Conservation (phyloP, 306 rosid species). For the Trifolium dubium region DNA sequence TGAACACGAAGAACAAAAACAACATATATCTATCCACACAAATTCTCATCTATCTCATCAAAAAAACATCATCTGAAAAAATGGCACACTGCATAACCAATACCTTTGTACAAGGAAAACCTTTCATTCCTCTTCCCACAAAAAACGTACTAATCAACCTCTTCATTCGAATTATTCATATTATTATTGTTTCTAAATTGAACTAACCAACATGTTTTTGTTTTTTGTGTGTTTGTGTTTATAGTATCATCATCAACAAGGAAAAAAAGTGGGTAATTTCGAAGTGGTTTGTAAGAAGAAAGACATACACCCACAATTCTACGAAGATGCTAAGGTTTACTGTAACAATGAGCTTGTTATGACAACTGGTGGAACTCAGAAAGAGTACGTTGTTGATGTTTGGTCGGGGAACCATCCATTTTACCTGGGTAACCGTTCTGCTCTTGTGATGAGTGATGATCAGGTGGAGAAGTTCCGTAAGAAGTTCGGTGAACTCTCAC, state of each 20-base stretch:
- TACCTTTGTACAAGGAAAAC: slow-evolving; percentile 55
- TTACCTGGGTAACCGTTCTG: slow-evolving; percentile 84
- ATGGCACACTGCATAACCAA: slow-evolving; percentile 72
- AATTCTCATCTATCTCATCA: slow-evolving; percentile 41
- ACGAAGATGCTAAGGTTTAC: slow-evolving; percentile 81
- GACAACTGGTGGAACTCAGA: slow-evolving; percentile 92
- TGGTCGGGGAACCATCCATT: slow-evolving; percentile 99
- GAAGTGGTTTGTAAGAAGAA: slow-evolving; percentile 82
- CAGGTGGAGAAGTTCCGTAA: slow-evolving; percentile 96
- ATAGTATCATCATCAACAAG: slow-evolving; percentile 24
- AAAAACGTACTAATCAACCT: slow-evolving; percentile 25
- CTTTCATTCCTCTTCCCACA: slow-evolving; percentile 40
- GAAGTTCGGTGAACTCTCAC: slow-evolving; percentile 65
- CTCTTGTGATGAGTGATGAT: slow-evolving; percentile 58
- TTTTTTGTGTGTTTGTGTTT: neutral
- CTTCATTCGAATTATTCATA: neutral
- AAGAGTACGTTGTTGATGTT: slow-evolving; percentile 90
- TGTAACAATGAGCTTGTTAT: slow-evolving; percentile 81
- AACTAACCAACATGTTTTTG: neutral
- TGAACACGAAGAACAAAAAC: neutral
- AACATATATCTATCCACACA: neutral
- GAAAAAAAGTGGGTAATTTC: slow-evolving; percentile 25
- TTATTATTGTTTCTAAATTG: neutral
- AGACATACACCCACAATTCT: slow-evolving; percentile 78
- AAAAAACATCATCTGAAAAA: slow-evolving; percentile 15